Percentiles rank a stretch among this genome's conserved stretches.
Conservation (phyloP, 306 rosid genomes). For the Lagenaria siceraria region DNA sequence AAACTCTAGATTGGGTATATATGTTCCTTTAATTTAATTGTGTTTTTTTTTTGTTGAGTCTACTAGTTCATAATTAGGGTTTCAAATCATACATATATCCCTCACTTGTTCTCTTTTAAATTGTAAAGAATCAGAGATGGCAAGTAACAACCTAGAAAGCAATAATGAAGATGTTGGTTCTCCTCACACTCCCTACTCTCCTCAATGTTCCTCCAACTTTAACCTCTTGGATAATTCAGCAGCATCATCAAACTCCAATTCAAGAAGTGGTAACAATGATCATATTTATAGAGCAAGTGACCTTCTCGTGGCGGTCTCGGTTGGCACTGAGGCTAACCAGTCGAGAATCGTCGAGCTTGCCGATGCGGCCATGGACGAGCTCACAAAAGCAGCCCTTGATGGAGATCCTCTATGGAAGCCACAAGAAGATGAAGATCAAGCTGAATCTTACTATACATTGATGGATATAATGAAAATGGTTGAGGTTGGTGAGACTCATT, state of each 20-base stretch:
- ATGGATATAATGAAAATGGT: constrained; percentile 24
- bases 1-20: too few species aligned
- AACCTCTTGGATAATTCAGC: neutral
- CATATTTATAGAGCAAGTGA: constrained; percentile 27
- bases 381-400: constrained; percentile 15
- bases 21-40: too few species aligned
- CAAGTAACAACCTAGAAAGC: neutral
- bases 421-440: neutral
- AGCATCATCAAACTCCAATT: neutral
- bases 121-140: neutral
- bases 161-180: neutral
- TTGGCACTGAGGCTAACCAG: constrained; percentile 31
- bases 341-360: constrained; percentile 42
- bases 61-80: too few species aligned
- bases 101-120: neutral
- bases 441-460: constrained; percentile 15
- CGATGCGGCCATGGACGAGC: constrained; percentile 60
- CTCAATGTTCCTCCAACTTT: neutral
- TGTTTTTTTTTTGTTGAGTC: too few species aligned
- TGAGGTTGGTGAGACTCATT: constrained; percentile 30
- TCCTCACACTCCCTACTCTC: neutral
- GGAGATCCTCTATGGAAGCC: constrained; percentile 29
- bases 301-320: constrained; percentile 39
- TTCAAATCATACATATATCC: neutral
- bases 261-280: constrained; percentile 6